Evolutionary conservation across 139 green algal species (phyloP).

Genomic region (Gonium pectorale): DNA sequence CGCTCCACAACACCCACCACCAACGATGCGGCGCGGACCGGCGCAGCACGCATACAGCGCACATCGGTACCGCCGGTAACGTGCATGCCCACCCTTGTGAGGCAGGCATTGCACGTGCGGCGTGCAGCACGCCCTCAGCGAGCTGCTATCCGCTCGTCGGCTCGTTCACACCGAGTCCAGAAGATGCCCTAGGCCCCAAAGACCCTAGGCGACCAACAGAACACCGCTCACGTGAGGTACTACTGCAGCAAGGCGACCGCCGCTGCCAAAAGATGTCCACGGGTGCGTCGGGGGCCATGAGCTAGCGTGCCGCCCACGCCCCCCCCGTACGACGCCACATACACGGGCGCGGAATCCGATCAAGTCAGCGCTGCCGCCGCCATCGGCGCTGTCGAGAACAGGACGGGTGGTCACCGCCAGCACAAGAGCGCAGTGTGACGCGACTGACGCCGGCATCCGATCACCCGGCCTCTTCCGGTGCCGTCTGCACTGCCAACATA

Average conservation of each 20-base stretch:
- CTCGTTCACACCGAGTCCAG: too few species aligned
- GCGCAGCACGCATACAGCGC: too few species aligned
- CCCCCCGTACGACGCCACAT: conserved; percentile 29
- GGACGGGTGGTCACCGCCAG: neutral
- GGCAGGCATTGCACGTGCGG: too few species aligned
- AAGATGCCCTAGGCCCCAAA: too few species aligned
- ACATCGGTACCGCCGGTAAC: too few species aligned
- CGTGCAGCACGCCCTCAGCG: too few species aligned
- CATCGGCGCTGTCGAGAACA: neutral
- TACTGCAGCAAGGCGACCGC: conserved; percentile 32
- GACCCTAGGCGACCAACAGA: too few species aligned
- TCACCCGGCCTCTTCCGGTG: neutral
- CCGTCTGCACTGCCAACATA: too few species aligned
- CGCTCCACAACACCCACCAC: too few species aligned
- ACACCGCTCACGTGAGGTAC: conserved; percentile 27
- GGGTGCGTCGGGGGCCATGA: conserved; percentile 13
- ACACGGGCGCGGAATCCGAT: neutral
- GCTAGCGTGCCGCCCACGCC: conserved; percentile 25
- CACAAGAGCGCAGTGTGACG: neutral
- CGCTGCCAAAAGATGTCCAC: conserved; percentile 21
- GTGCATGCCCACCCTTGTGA: too few species aligned
- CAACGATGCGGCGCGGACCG: too few species aligned
- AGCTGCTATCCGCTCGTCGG: too few species aligned
- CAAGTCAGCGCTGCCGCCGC: neutral
- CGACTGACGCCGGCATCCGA: neutral